Base-by-base conservation (phyloP, 2,329 filamentous ascomycete genomes). In the Pseudocercospora crystallina region DNA sequence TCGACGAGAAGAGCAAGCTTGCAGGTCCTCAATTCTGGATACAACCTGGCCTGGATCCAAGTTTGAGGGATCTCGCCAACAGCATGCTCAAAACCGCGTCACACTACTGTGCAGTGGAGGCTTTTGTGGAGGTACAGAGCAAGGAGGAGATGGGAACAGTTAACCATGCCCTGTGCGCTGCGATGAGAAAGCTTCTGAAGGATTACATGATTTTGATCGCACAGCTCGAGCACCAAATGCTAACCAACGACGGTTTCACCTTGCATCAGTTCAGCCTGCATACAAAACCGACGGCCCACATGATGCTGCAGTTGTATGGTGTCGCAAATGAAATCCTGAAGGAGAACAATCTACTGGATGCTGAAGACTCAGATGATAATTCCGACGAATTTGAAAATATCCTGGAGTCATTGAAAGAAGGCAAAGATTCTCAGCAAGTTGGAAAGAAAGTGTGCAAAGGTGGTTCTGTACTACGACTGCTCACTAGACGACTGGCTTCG, bases 391-490 rank as follows among this genome's bases (percentile, higher is more conserved):
- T 95, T 54, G 92, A 97, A 59, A 90, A 95, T 61, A 95, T 99
- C 53, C 77, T 99, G 14, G 91, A 96, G 71, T 90, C 89, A 39
- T 74, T 99, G 32, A 83, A 87, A 59, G 90, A 96, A 64, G 91
- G 90, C 9, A 90, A 89, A 12, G 90, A 95, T 58, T 76, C 95
- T 26, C 86, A 86, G 53, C 86, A 94, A 74, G 83, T 87, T 0
- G 86, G 84, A 38, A 95, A 95, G 71, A 96, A 91, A 68, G 86
- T 95, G 30, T 97, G 89, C 76, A 97, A 96, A 74, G 94, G 94
- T n/a, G 94, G 94, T 2, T 88, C 90, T 56, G 90, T 96, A n/a
- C 79, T 99, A 1, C 88, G 90, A 0, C 74, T 97, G 29, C 81
- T 99, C 49, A 95, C 90, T 2, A 86, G 86, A 65, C 81, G 92